phyloP scores from a whole-genome alignment of 441 rosid species.

The Arabidopsis lyrata region DNA sequence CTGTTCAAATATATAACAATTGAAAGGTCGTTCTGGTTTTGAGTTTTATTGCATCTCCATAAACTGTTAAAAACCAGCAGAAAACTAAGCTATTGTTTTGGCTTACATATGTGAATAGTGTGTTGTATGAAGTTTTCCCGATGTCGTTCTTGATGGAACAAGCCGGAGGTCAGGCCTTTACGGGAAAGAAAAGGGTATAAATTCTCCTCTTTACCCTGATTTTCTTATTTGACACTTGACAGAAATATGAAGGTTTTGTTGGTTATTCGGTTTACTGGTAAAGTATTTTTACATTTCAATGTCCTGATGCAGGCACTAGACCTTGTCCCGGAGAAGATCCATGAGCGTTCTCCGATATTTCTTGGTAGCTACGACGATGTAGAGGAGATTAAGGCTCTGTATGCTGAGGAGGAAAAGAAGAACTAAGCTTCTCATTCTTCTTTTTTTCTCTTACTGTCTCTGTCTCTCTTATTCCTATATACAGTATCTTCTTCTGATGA shows the following conservation, averaged over 20 bases:
- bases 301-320: conserved; percentile 76
- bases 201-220: conserved; percentile 9
- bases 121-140: conserved; percentile 95
- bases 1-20: conserved; percentile 4
- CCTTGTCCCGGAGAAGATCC: conserved; percentile 75
- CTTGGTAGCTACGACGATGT: conserved; percentile 96
- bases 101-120: conserved; percentile 50
- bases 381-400: conserved; percentile 90
- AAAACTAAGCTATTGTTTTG: conserved; percentile 12
- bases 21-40: conserved; percentile 29
- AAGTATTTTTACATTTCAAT: conserved; percentile 7
- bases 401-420: conserved; percentile 62
- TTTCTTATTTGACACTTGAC: neutral
- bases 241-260: neutral
- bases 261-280: neutral
- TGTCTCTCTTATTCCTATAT: neutral
- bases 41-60: conserved; percentile 1
- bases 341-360: conserved; percentile 91
- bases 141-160: conserved; percentile 98
- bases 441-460: conserved; percentile 1
- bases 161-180: conserved; percentile 98
- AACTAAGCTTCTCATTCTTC: conserved; percentile 39
- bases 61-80: neutral
- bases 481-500: conserved; percentile 26
- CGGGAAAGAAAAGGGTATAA: conserved; percentile 84